Conservation (phyloP, 2,329 filamentous ascomycete species). For the Xylariaceae sp. region DNA sequence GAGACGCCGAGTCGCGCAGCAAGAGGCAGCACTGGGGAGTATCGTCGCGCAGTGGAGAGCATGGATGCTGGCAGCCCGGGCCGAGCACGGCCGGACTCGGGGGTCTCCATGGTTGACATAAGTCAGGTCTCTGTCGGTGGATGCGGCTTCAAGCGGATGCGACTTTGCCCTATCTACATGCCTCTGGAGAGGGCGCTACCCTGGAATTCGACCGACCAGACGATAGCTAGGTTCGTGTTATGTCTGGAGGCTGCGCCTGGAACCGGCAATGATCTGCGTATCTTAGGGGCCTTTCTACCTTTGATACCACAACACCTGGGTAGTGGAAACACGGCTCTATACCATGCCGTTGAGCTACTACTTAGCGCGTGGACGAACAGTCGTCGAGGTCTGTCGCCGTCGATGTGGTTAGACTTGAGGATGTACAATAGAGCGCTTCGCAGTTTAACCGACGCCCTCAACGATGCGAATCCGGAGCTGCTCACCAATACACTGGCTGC, state of each 20-base stretch:
- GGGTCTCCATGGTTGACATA: conserved; percentile 26
- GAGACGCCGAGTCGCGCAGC: conserved; percentile 17
- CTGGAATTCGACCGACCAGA: conserved; percentile 27
- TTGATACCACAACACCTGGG: conserved; percentile 34
- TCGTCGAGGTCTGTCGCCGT: conserved; percentile 27
- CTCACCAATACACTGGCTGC: conserved; percentile 35
- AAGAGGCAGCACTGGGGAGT: background rate
- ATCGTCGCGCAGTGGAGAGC: conserved; percentile 9
- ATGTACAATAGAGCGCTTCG: conserved; percentile 35
- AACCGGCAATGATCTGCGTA: conserved; percentile 35
- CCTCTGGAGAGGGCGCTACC: conserved; percentile 17
- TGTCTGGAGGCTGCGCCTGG: conserved; percentile 33
- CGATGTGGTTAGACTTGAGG: conserved; percentile 35
- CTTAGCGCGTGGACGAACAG: conserved; percentile 36
- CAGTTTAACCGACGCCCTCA: conserved; percentile 35
- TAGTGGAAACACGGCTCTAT: conserved; percentile 29
- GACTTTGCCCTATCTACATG: conserved; percentile 8
- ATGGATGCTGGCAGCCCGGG: background rate
- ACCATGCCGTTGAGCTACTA: conserved; percentile 35
- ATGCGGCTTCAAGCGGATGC: conserved; percentile 27
- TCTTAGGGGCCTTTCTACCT: conserved; percentile 36
- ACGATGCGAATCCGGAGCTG: conserved; percentile 26
- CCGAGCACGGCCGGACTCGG: conserved; percentile 4
- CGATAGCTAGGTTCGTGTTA: conserved; percentile 29
- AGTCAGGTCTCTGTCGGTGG: conserved; percentile 27